phyloP scores from a whole-genome alignment of 345 rosid genomes.

The Linum trigynum region DNA sequence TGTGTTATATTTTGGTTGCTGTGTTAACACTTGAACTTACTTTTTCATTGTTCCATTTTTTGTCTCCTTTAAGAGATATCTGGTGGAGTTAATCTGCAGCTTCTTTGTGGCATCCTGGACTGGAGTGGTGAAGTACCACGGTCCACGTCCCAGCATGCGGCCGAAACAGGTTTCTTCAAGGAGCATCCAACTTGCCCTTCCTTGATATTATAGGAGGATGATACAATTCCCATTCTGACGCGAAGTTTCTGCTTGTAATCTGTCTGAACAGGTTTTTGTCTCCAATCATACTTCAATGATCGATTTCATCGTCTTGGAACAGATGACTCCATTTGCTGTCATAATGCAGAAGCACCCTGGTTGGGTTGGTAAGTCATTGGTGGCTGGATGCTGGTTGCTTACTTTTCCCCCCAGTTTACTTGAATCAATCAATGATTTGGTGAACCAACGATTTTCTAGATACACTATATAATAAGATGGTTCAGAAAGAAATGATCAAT shows the following conservation, averaged over 20 bases:
- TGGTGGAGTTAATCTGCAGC: conserved; percentile 97
- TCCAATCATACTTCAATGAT: conserved; percentile 99
- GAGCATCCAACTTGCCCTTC: background rate
- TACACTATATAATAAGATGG: no score
- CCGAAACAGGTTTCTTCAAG: conserved; percentile 68
- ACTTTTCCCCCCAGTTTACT: background rate
- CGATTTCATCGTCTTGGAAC: conserved; percentile 89
- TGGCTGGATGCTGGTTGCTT: background rate
- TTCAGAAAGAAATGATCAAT: background rate
- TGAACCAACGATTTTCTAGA: no score
- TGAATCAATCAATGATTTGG: no score
- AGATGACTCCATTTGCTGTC: conserved; percentile 97
- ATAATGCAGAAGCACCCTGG: conserved; percentile 99
- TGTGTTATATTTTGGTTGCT: no score
- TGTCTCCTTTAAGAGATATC: no score
- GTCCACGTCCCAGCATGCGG: conserved; percentile 92
- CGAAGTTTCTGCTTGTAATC: conserved; percentile 7
- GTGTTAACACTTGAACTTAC: no score
- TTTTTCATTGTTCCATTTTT: no score
- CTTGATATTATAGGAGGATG: background rate
- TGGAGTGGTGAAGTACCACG: conserved; percentile 92
- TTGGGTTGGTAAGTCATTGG: conserved; percentile 85
- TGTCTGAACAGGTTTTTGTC: conserved; percentile 66
- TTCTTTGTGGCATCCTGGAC: conserved; percentile 99
- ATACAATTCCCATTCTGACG: background rate